Evolutionary conservation across 176 grass and related monocot genomes (phyloP).

Genomic region (Phoenix dactylifera): DNA sequence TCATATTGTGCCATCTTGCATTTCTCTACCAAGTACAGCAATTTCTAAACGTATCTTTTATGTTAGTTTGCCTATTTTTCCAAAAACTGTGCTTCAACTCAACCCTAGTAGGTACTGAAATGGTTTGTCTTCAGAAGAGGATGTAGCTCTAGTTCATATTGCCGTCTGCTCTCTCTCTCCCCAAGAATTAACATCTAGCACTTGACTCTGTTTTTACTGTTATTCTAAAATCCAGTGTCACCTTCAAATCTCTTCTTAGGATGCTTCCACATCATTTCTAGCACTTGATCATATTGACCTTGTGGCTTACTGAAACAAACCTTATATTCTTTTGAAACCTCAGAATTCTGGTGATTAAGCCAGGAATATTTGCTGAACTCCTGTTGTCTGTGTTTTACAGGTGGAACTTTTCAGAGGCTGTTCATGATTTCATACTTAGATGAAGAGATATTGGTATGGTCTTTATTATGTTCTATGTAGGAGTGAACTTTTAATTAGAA

Average conservation of each 20-base stretch:
- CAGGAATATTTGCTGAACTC: no score
- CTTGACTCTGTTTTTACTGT: background rate
- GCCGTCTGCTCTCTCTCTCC: background rate
- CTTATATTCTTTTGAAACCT: background rate
- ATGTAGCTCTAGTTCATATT: background rate
- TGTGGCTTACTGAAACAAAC: background rate
- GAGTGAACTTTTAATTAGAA: background rate
- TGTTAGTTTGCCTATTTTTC: no score
- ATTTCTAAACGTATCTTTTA: no score
- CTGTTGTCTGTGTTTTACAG: slow-evolving; percentile 27
- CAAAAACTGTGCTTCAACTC: no score
- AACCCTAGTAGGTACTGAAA: no score
- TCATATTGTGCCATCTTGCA: background rate
- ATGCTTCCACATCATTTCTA: background rate
- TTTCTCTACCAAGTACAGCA: no score
- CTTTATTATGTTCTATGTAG: slow-evolving; percentile 4
- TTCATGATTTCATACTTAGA: slow-evolving; percentile 99
- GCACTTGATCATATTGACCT: background rate
- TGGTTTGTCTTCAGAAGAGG: no score
- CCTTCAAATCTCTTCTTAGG: no score
- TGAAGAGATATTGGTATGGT: slow-evolving; percentile 93
- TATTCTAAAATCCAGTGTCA: no score
- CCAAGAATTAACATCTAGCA: background rate
- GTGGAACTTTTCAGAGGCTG: slow-evolving; percentile 60
- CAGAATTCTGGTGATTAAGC: no score